These are phyloP conservation scores for Apophysomyces elegans DNA, from an alignment of 371 early-diverging fungal genomes.

Conservation along the genomic window DNA sequence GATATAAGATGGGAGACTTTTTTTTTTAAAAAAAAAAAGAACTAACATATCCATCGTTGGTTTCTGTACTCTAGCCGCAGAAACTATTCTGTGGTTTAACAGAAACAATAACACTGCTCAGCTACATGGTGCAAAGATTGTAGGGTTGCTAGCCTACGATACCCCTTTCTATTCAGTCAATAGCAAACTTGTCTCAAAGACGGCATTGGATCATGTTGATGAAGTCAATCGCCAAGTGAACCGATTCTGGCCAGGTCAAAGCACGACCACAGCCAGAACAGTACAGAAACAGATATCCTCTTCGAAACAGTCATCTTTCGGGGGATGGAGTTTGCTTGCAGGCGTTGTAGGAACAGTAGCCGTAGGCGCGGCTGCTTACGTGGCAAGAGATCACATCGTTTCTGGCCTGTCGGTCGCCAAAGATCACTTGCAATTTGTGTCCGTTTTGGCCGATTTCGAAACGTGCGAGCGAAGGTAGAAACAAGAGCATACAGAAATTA, in stretches of 20 bases:
- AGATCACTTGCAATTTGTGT: conserved; percentile 62
- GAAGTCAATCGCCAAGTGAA: conserved; percentile 19
- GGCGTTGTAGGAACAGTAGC: conserved; percentile 59
- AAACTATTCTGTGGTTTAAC: conserved; percentile 50
- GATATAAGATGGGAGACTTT: not conserved
- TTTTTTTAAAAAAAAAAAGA: too few relatives aligned
- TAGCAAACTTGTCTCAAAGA: conserved; percentile 44
- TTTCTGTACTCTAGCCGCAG: conserved; percentile 50
- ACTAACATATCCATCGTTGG: not conserved
- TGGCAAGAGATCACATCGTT: conserved; percentile 42
- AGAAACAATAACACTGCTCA: conserved; percentile 18
- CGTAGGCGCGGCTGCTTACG: conserved; percentile 52
- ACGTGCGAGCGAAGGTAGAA: conserved; percentile 39
- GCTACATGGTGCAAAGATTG: conserved; percentile 35
- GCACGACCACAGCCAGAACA: not conserved
- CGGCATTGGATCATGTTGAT: conserved; percentile 31
- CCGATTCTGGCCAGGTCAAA: conserved; percentile 8
- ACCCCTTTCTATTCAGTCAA: conserved; percentile 66
- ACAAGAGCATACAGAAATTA: not conserved
- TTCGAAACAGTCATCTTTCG: conserved; percentile 9
- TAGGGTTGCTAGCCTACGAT: conserved; percentile 66
- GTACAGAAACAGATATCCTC: not conserved
- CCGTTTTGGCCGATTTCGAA: conserved; percentile 38
- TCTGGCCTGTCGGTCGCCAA: conserved; percentile 42
- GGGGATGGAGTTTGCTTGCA: conserved; percentile 53